Base-by-base conservation (phyloP, 148 eudicot genomes). In the Chenopodium berlandieri region DNA sequence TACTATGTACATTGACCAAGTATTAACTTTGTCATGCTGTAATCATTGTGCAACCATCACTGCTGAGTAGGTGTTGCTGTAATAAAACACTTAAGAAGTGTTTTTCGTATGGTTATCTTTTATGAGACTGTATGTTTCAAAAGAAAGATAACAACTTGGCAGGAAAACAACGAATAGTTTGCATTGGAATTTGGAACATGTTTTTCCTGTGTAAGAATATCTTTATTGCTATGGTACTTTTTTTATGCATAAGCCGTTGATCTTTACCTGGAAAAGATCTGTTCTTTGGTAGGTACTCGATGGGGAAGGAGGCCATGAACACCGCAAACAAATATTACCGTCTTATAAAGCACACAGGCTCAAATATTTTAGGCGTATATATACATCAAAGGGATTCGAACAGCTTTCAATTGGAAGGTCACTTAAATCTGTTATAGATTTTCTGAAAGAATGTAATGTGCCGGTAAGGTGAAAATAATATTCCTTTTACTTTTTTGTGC, bases 271-370 rank as follows among this genome's bases (percentile, higher is more conserved):
- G 63, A 62, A 34, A 78, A 60, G 34, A 66, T 62, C 0, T 52
- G 4, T 75, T 46, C 20, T 40, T 82, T 82, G 80, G 60, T 66
- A 95, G 99, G 97, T 95, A 75, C 77, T 92, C 79, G 99, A 95
- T 86, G 97, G 99, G 68, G 97, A 95, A 87, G 85, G 94, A 82
- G 93, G 97, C 25, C 88, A 92, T 83, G 92, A 89, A 62, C 87
- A 91, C 69, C 88, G 99, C 52, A 88, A 90, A 82, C 91, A 86
- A 74, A 47, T 92, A 77, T 87, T 95, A 73, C 94, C 99, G 44
- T 93, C 99, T 67, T 95, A 95, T 84, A 95, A 95, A 89, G 92
- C 93, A 50, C 91, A 91, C 67, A 88, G 97, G 85, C 84, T 88
- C 71, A 90, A 87, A 54, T 90, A 82, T 67, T 71, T 78, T 20